Evolutionary conservation across 495 filamentous ascomycete genomes (phyloP), one percentile per base, ranked within the genome.

Genomic region (Melanomma pulvis-pyrius): DNA sequence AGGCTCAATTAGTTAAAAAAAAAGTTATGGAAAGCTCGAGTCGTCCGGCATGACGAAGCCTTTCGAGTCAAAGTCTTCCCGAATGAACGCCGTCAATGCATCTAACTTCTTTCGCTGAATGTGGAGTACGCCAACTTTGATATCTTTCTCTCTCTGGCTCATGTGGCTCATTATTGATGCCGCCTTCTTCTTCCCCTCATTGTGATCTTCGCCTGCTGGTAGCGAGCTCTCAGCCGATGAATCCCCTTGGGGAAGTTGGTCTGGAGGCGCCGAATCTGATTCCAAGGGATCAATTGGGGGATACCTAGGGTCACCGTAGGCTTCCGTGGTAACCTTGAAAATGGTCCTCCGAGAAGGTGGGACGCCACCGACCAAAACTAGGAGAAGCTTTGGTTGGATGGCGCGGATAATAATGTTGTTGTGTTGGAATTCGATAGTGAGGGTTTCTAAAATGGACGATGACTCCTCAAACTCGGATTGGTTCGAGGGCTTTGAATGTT

Each of bases 21-120:
- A n/a, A n/a, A n/a, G n/a, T 58, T 25, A 73, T 15, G 67, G 63
- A 59, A 71, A 69, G 34, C 24, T 69, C 22, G 56, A 64, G 50
- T 77, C 73, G 25, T 74, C 74, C n/a, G 77, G 76, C 77, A 78
- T 77, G 12, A 74, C 67, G 55, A 79, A 78, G 5, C 73, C 73
- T 24, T 69, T 71, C 44, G 52, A 26, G 36, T 75, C 69, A 44
- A 79, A 74, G 13, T 76, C 72, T 17, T 48, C 17, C 12, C 69
- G 61, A 21, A 78, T 73, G 28, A 62, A 76, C 15, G 67, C 58
- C 2, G 73, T 69, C 63, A 79, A 60, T 7, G 75, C 75, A 50
- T 78, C 76, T n/a, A 76, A 26, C 69, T 76, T 79, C 70, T 73
- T 77, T 34, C 74, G 69, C 49, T 79, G 76, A 44, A 79, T 71